These are phyloP conservation scores for Alternaria consortialis DNA, from an alignment of 2,329 filamentous ascomycete genomes.

Conservation along the genomic window DNA sequence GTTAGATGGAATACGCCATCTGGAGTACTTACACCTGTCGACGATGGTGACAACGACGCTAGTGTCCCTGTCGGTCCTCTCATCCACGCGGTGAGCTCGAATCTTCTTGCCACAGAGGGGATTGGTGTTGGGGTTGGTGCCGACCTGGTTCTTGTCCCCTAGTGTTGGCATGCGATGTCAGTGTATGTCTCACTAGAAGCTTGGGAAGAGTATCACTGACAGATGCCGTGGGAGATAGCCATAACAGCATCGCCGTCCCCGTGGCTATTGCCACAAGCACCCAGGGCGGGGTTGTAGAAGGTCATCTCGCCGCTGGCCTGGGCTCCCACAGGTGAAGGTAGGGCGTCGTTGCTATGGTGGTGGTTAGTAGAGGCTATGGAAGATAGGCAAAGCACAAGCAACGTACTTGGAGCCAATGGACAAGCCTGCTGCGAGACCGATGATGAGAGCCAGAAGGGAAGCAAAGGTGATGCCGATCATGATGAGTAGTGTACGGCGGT, in stretches of 20 bases:
- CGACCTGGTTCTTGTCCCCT: slow-evolving; percentile 64
- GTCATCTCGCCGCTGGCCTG: slow-evolving; percentile 70
- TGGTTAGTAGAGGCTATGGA: slow-evolving; percentile 17
- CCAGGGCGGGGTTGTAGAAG: slow-evolving; percentile 72
- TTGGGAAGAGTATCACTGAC: background rate
- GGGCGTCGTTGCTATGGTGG: slow-evolving; percentile 47
- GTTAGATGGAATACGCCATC: background rate
- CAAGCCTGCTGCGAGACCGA: slow-evolving; percentile 55
- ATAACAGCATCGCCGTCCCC: slow-evolving; percentile 67
- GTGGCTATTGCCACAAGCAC: slow-evolving; percentile 72
- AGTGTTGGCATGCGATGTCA: background rate
- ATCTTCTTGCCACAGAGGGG: slow-evolving; percentile 73
- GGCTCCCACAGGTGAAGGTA: slow-evolving; percentile 62
- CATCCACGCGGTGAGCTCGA: slow-evolving; percentile 63
- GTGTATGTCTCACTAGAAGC: background rate
- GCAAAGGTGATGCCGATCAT: slow-evolving; percentile 43
- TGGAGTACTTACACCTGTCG: slow-evolving; percentile 65
- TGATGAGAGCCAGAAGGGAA: slow-evolving; percentile 51
- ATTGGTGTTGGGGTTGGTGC: slow-evolving; percentile 67
- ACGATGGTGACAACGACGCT: slow-evolving; percentile 72
- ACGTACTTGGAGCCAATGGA: slow-evolving; percentile 30
- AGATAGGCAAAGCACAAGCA: background rate
- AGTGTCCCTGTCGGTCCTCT: slow-evolving; percentile 53
- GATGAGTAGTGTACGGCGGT: slow-evolving; percentile 51
- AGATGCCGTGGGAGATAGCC: slow-evolving; percentile 73